Base-by-base conservation (phyloP, 768 basidiomycete species). In the Amanita polypyramis region DNA sequence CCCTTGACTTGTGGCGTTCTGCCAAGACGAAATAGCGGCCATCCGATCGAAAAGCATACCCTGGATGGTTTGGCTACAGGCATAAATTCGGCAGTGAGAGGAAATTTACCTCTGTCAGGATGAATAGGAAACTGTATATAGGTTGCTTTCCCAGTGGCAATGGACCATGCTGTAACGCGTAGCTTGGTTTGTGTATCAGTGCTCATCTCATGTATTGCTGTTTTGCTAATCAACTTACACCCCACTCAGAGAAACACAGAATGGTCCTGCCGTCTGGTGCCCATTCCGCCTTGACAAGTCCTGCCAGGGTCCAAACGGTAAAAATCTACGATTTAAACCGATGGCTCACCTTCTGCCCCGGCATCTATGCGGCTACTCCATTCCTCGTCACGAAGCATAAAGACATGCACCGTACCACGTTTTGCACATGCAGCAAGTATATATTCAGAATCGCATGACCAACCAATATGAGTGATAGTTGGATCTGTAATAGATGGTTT, bases 241-340 rank as follows among this genome's bases (percentile, higher is more conserved):
- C 89, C 85, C 89, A 89, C 56, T 93, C 87, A 3, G 90, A 93
- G 64, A 93, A 97, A 58, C 88, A 94, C 25, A 96, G 65, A 4
- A 96, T 70, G 12, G 78, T 80, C 32, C 86, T 74, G 12, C 90
- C 90, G 58, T 85, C 86, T 2, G 85, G 87, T 0, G 85, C 86
- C 93, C 93, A 97, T 58, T 94, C 89, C 14, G 84, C 88, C 58
- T 79, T 88, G 15, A 81, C 75, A 42, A 96, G 76, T 9, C 93
- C 84, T 70, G 34, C 15, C 52, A 45, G 39, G 12, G 33, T 55
- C 47, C 40, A 29, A 43, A 43, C 7, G 5, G 7, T 39, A n/a
- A 33, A 5, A 30, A 1, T 7, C 2, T 23, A 19, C 4, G 27
- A 32, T 15, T 11, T 7, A 4, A 15, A 12, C n/a, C 23, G 20